Evolutionary conservation across 2,329 filamentous ascomycete genomes (phyloP).

Genomic region (Parastagonospora avenae): DNA sequence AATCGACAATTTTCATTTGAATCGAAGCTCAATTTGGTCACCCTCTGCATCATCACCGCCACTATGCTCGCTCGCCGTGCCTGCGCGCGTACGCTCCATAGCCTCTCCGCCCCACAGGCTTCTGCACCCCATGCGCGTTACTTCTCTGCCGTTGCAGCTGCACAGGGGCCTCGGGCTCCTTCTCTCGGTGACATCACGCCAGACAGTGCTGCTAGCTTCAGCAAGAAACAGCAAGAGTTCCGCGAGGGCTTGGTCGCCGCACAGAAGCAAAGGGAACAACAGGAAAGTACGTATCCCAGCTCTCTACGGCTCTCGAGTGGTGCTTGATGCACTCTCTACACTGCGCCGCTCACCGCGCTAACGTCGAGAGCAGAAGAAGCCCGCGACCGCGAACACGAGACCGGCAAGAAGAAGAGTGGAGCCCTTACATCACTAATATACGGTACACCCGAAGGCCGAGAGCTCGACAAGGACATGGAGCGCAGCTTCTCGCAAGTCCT

Average conservation of each 20-base stretch:
- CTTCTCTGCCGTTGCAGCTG: constrained; percentile 33
- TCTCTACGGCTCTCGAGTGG: too few species aligned
- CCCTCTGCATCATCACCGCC: constrained; percentile 3
- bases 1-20: background rate
- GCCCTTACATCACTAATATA: constrained; percentile 89
- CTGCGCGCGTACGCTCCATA: constrained; percentile 32
- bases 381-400: constrained; percentile 64
- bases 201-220: constrained; percentile 75
- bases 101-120: constrained; percentile 20
- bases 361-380: constrained; percentile 57
- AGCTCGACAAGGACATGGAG: constrained; percentile 95
- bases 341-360: constrained; percentile 41
- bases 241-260: constrained; percentile 78
- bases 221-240: constrained; percentile 82
- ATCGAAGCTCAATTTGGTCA: background rate
- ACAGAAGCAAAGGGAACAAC: constrained; percentile 75
- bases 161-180: constrained; percentile 55
- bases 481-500: constrained; percentile 94
- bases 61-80: constrained; percentile 42
- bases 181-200: constrained; percentile 83
- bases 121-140: constrained; percentile 26
- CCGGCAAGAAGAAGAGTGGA: constrained; percentile 66
- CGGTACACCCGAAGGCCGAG: constrained; percentile 91
- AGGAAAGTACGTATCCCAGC: constrained; percentile 73
- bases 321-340: too few species aligned